Percentiles rank a stretch among this genome's conserved stretches.
Evolutionary conservation across 352 stramenopile species (phyloP).

Genomic region (Discostella stelligera): DNA sequence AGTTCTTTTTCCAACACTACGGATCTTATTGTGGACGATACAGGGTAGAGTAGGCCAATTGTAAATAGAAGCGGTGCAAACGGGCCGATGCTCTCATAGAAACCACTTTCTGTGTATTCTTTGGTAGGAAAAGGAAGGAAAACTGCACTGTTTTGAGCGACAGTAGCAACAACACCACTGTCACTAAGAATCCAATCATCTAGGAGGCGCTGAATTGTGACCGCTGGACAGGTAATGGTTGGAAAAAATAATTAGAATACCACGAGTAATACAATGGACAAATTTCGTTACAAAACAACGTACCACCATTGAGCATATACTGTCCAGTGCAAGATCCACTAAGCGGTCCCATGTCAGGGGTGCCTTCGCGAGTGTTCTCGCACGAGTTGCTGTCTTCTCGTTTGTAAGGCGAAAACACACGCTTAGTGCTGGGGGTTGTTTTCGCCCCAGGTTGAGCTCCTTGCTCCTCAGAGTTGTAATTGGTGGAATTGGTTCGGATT

Average conservation of each 20-base stretch:
- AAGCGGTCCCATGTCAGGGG: slow-evolving; percentile 39
- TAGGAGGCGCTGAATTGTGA: slow-evolving; percentile 52
- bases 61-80: slow-evolving; percentile 58
- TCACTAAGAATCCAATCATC: slow-evolving; percentile 62
- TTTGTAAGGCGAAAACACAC: slow-evolving; percentile 35
- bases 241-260: neutral
- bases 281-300: neutral
- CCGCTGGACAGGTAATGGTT: too few species aligned
- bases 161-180: slow-evolving; percentile 37
- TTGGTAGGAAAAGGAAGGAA: slow-evolving; percentile 68
- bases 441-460: slow-evolving; percentile 35
- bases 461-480: slow-evolving; percentile 52
- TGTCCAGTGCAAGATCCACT: slow-evolving; percentile 46
- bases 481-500: slow-evolving; percentile 54
- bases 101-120: slow-evolving; percentile 61
- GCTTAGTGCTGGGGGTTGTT: slow-evolving; percentile 35
- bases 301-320: slow-evolving; percentile 53
- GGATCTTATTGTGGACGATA: slow-evolving; percentile 62
- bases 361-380: slow-evolving; percentile 7
- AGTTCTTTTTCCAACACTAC: slow-evolving; percentile 76
- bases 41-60: slow-evolving; percentile 72
- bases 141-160: slow-evolving; percentile 52
- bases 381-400: slow-evolving; percentile 40
- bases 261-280: neutral
- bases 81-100: slow-evolving; percentile 66